Conservation (phyloP, 441 rosid species). For the Pelargonium myrrhifolium region DNA sequence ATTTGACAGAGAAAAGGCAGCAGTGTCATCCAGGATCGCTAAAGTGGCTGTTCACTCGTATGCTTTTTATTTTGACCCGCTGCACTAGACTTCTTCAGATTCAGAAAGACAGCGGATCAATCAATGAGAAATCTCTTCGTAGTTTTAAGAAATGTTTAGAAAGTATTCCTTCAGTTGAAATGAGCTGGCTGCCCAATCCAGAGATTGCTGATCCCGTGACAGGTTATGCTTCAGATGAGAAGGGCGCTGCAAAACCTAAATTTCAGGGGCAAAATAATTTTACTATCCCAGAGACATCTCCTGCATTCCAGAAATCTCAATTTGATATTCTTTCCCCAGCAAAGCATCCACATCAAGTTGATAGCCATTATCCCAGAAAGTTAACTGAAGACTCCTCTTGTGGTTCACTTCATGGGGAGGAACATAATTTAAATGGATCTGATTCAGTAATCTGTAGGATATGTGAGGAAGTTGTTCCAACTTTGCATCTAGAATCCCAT, state of each 20-base stretch:
- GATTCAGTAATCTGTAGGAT: slow-evolving; percentile 65
- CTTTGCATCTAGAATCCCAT: slow-evolving; percentile 66
- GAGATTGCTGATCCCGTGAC: slow-evolving; percentile 35
- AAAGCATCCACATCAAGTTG: slow-evolving; percentile 25
- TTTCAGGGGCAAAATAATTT: slow-evolving; percentile 21
- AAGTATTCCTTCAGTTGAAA: slow-evolving; percentile 65
- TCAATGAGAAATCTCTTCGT: slow-evolving; percentile 55
- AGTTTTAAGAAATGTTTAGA: slow-evolving; percentile 69
- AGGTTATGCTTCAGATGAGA: slow-evolving; percentile 27
- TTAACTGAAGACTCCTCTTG: slow-evolving; percentile 15
- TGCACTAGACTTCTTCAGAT: slow-evolving; percentile 75
- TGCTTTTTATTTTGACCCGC: slow-evolving; percentile 80
- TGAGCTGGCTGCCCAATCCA: slow-evolving; percentile 43
- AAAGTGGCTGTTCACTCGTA: slow-evolving; percentile 66
- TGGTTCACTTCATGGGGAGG: slow-evolving; percentile 35
- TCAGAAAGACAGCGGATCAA: slow-evolving; percentile 64
- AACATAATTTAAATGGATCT: slow-evolving; percentile 35
- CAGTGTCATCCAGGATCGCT: slow-evolving; percentile 54
- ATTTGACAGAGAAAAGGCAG: slow-evolving; percentile 59
- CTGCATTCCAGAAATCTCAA: slow-evolving; percentile 24
- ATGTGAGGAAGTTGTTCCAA: slow-evolving; percentile 75
- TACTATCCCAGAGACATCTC: slow-evolving; percentile 28
- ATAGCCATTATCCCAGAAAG: slow-evolving; percentile 18
- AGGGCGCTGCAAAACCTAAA: slow-evolving; percentile 25
- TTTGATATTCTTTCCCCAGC: slow-evolving; percentile 26